A percentile compares a stretch with the other conserved stretches of the same genome.
These are phyloP conservation scores for Ophiostoma angusticollis DNA, from an alignment of 2,329 filamentous ascomycete species.

Conservation along the genomic window DNA sequence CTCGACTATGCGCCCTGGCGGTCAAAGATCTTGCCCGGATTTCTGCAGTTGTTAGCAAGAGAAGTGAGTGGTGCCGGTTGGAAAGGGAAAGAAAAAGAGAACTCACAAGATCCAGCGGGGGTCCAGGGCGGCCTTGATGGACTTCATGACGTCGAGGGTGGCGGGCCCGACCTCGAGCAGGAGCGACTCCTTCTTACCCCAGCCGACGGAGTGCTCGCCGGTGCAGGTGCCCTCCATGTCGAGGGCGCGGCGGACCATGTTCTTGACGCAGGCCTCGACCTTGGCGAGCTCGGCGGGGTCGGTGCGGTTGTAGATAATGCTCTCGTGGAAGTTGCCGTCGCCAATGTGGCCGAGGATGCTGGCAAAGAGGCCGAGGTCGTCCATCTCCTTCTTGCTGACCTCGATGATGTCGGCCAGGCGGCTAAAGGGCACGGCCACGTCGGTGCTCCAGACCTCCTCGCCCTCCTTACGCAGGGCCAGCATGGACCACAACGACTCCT, in stretches of 20 bases:
- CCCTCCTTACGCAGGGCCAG: constrained; percentile 53
- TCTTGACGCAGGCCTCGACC: constrained; percentile 70
- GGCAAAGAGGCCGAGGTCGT: constrained; percentile 73
- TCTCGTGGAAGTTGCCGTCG: constrained; percentile 89
- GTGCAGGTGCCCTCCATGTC: constrained; percentile 93
- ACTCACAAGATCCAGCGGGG: constrained; percentile 64
- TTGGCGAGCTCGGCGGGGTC: constrained; percentile 58
- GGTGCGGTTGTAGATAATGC: constrained; percentile 71
- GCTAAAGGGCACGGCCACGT: constrained; percentile 72
- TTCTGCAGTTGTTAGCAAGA: constrained; percentile 26
- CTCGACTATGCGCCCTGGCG: too few relatives aligned
- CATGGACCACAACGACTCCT: constrained; percentile 77
- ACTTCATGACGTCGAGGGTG: constrained; percentile 73
- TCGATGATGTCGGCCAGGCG: constrained; percentile 64
- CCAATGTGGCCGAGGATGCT: constrained; percentile 83
- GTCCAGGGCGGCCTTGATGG: constrained; percentile 71
- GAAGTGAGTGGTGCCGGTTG: not conserved
- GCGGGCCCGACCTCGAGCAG: constrained; percentile 67
- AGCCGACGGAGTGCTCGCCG: constrained; percentile 74
- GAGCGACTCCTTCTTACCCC: constrained; percentile 74
- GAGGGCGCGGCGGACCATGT: constrained; percentile 81
- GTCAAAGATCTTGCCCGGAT: constrained; percentile 86
- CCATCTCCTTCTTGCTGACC: constrained; percentile 78
- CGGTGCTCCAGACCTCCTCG: constrained; percentile 69
- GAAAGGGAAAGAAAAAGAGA: not conserved